Base-by-base conservation (phyloP, 768 basidiomycete species). In the Leccinum variicolor region DNA sequence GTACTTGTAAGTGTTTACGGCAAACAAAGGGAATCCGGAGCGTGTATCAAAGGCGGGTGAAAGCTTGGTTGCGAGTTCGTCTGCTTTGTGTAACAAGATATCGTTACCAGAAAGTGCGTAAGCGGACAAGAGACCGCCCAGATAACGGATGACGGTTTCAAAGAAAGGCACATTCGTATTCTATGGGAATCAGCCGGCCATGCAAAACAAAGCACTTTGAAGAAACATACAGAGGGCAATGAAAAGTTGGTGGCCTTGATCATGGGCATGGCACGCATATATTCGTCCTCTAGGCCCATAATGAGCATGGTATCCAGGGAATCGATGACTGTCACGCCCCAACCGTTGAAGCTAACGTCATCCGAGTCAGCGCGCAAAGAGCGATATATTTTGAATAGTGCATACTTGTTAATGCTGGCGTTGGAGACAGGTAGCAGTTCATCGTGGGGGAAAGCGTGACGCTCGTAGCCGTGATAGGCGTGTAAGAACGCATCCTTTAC, bases 121-220 rank as follows among this genome's bases (percentile, higher is more conserved):
- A 0, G 90, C 92, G 3, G 89, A 89, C 6, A 95, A 79, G 1
- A 95, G 76, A 6, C 94, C 95, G 3, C 94, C 94, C 2, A 98
- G 83, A 64, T 95, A 90, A 31, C 94, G 84, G 59, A 97, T 97
- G 43, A 89, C 84, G 0, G 92, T 95, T 75, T 95, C 90, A 59
- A 91, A 92, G 69, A 86, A 89, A 1, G 86, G 85, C 0, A 72
- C 70, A 1, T 53, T 69, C 75, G 61, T 69, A 72, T 62, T 71
- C 63, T 56, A 50, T 72, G 43, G 15, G 39, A 47, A 26, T 48
- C 31, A 61, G 62, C 13, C 2, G 28, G 3, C 11, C 41, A 43
- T 14, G 33, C 4, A 8, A 17, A 10, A 25, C 6, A 3, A 19
- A 31, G 4, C 19, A 43, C 34, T 45, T 13, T 50, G 6, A 50